Percentiles rank a stretch among this genome's conserved stretches.
Evolutionary conservation across 345 rosid genomes (phyloP).

Genomic region (Brassica nigra): DNA sequence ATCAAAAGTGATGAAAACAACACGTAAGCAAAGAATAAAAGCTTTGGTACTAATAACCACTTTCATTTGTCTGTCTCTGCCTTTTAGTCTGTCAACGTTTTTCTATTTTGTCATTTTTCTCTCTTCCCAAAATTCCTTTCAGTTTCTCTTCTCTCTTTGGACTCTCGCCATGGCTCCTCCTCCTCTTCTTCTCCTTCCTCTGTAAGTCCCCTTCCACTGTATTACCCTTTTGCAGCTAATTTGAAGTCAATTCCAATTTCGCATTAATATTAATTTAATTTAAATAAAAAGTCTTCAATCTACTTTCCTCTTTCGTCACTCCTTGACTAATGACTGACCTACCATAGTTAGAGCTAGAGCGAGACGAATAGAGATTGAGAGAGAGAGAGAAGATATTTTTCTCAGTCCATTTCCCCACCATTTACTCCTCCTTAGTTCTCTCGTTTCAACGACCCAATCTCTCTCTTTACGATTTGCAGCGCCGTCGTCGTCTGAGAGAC

Average conservation of each 20-base stretch:
- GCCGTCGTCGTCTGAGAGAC: background rate
- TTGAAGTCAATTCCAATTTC: slow-evolving; percentile 2
- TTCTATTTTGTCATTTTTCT: slow-evolving; percentile 41
- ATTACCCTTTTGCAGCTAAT: background rate
- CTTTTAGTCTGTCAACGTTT: slow-evolving; percentile 45
- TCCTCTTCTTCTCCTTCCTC: background rate
- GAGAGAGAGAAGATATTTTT: slow-evolving; percentile 8
- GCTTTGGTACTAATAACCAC: slow-evolving; percentile 28
- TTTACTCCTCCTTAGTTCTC: slow-evolving; percentile 4
- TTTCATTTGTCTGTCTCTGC: slow-evolving; percentile 30
- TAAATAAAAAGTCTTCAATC: background rate
- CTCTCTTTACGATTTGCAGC: slow-evolving; percentile 5
- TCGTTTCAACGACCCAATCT: background rate
- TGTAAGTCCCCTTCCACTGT: too few species aligned
- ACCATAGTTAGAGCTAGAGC: slow-evolving; percentile 21
- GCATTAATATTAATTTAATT: background rate
- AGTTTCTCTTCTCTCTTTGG: slow-evolving; percentile 11
- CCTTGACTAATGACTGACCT: slow-evolving; percentile 39
- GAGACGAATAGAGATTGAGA: background rate
- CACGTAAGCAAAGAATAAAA: slow-evolving; percentile 33
- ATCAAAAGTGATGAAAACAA: background rate
- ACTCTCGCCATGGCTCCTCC: slow-evolving; percentile 26
- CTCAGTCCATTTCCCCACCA: background rate
- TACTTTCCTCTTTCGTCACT: slow-evolving; percentile 41
- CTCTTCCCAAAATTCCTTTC: slow-evolving; percentile 6